These are phyloP conservation scores for Kwoniella sp. DNA, from an alignment of 768 basidiomycete species.

Conservation along the genomic window DNA sequence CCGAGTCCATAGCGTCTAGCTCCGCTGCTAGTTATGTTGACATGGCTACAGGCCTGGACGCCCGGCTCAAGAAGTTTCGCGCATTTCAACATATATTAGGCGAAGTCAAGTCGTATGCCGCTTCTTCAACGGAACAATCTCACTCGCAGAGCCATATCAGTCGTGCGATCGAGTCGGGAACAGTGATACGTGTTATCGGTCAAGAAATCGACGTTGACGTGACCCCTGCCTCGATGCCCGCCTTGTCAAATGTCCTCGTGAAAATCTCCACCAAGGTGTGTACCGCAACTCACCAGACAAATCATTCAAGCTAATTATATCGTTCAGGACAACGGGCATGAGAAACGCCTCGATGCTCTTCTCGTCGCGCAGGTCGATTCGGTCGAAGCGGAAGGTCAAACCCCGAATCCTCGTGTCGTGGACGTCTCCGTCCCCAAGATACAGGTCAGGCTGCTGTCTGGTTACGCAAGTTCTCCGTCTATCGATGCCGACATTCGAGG, in stretches of 20 bases:
- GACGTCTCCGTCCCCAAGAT: conserved; percentile 11
- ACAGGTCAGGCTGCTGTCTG: not conserved
- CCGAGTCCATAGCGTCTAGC: conserved; percentile 1
- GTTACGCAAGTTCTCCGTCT: not conserved
- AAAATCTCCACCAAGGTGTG: conserved; percentile 5
- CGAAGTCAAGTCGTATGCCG: not conserved
- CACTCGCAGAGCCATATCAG: not conserved
- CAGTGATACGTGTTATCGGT: conserved; percentile 8
- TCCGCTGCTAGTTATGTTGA: not conserved
- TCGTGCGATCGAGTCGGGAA: conserved; percentile 7
- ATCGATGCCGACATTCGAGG: not conserved
- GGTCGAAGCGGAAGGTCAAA: conserved; percentile 5
- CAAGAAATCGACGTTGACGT: conserved; percentile 10
- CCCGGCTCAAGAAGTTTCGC: conserved; percentile 8
- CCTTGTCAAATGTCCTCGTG: conserved; percentile 6
- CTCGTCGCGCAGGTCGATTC: conserved; percentile 21
- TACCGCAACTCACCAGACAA: not conserved
- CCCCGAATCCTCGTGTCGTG: conserved; percentile 5
- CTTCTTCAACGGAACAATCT: not conserved
- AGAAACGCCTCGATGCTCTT: conserved; percentile 25
- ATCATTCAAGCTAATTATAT: not conserved
- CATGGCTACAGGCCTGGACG: conserved; percentile 12
- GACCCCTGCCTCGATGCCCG: conserved; percentile 1
- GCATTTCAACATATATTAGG: not conserved
- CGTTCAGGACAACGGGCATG: conserved; percentile 8